Evolutionary conservation across 1,139 yeast species (phyloP).

Genomic region (Kodamaea arcana): DNA sequence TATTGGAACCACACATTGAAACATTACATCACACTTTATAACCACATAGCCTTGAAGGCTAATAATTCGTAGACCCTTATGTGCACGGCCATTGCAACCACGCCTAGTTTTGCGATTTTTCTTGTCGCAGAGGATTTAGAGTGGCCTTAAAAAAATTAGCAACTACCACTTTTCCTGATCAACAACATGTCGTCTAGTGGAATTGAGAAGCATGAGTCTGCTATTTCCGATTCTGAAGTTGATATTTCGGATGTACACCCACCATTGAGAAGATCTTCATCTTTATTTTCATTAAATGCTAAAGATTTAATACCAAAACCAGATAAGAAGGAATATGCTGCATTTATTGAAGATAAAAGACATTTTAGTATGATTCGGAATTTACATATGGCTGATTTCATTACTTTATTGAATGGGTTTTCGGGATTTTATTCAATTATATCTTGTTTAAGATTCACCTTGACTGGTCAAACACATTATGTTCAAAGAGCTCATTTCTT

Average conservation of each 20-base stretch:
- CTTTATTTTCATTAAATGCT: slow-evolving; percentile 31
- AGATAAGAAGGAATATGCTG: slow-evolving; percentile 70
- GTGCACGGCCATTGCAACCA: too few relatives aligned
- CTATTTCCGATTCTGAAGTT: slow-evolving; percentile 34
- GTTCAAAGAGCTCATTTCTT: slow-evolving; percentile 88
- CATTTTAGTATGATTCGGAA: slow-evolving; percentile 75
- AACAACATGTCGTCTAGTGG: slow-evolving; percentile 15
- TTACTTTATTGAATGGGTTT: slow-evolving; percentile 86
- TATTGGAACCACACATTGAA: too few relatives aligned
- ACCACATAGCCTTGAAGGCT: too few relatives aligned
- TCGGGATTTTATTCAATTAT: slow-evolving; percentile 87
- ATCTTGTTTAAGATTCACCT: slow-evolving; percentile 75
- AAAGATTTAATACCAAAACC: slow-evolving; percentile 50
- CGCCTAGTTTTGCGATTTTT: too few relatives aligned
- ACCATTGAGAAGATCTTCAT: slow-evolving; percentile 40
- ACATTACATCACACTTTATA: too few relatives aligned
- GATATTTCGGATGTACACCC: slow-evolving; percentile 26
- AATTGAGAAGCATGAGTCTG: slow-evolving; percentile 27
- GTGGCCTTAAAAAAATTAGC: too few relatives aligned
- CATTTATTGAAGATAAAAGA: slow-evolving; percentile 73
- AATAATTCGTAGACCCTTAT: too few relatives aligned
- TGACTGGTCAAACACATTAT: slow-evolving; percentile 63
- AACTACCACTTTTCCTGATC: neutral
- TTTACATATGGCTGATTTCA: slow-evolving; percentile 92
- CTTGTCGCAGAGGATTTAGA: too few relatives aligned